Evolutionary conservation across 2,329 filamentous ascomycete genomes (phyloP).

Genomic region (Leptographium lundbergii): DNA sequence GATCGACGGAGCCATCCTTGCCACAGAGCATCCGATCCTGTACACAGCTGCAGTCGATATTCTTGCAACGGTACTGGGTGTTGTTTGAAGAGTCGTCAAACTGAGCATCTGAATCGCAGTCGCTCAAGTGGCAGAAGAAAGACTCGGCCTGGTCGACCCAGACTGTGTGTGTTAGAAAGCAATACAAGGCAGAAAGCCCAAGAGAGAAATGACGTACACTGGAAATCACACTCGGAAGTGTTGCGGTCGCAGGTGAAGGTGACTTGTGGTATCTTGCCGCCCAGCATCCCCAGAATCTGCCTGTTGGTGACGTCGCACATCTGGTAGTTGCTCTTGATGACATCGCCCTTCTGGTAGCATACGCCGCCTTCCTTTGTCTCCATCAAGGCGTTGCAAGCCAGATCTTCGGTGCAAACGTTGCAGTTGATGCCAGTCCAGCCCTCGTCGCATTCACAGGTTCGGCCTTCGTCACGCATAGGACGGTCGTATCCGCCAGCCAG

Average conservation of each 20-base stretch:
- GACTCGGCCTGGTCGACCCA: constrained; percentile 93
- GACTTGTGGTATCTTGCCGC: constrained; percentile 76
- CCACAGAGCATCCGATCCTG: constrained; percentile 89
- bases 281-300: constrained; percentile 80
- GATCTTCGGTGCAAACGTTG: constrained; percentile 78
- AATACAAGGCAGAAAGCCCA: background rate
- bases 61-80: constrained; percentile 74
- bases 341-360: constrained; percentile 82
- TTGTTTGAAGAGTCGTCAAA: constrained; percentile 60
- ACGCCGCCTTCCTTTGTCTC: constrained; percentile 69
- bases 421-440: constrained; percentile 97
- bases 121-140: constrained; percentile 85
- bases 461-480: constrained; percentile 50
- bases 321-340: constrained; percentile 91
- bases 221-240: constrained; percentile 74
- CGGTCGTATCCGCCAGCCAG: constrained; percentile 70
- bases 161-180: constrained; percentile 37
- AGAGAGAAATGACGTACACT: constrained; percentile 47
- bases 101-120: constrained; percentile 61
- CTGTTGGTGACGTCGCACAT: constrained; percentile 96
- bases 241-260: constrained; percentile 83
- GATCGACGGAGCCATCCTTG: constrained; percentile 79
- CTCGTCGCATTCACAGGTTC: constrained; percentile 70
- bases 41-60: constrained; percentile 78
- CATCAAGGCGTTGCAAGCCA: constrained; percentile 81